These are phyloP conservation scores for Gymnopilus junonius DNA, from an alignment of 768 basidiomycete genomes.

Conservation along the genomic window DNA sequence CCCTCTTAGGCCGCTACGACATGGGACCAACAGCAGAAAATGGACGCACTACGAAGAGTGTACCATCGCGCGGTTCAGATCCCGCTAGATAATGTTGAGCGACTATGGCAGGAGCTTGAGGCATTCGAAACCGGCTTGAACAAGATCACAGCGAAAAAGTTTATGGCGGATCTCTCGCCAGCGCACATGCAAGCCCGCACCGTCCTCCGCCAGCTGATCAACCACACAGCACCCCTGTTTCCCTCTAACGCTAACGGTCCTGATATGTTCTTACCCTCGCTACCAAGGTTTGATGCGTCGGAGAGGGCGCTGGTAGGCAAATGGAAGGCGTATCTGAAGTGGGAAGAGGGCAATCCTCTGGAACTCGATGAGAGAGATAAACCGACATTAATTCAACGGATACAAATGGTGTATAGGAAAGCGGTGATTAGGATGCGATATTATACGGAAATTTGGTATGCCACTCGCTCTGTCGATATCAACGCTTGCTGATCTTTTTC, in stretches of 20 bases:
- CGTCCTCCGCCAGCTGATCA: conserved; percentile 78
- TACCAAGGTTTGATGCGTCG: conserved; percentile 71
- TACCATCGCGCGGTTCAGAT: conserved; percentile 95
- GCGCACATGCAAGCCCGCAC: conserved; percentile 95
- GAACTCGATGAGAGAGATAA: conserved; percentile 89
- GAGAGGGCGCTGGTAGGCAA: conserved; percentile 79
- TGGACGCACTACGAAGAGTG: conserved; percentile 89
- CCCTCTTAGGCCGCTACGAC: conserved; percentile 64
- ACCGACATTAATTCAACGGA: conserved; percentile 62
- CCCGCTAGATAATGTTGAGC: conserved; percentile 91
- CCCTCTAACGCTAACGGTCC: conserved; percentile 32
- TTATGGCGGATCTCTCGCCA: conserved; percentile 90
- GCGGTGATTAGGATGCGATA: conserved; percentile 92
- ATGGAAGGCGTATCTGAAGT: conserved; percentile 94
- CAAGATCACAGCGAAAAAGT: conserved; percentile 95
- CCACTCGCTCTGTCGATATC: conserved; percentile 1
- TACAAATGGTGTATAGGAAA: conserved; percentile 86
- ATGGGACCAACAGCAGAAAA: conserved; percentile 96
- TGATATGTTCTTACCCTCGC: conserved; percentile 66
- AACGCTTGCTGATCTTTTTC: not conserved
- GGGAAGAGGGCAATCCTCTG: conserved; percentile 94
- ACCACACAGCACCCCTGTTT: conserved; percentile 69
- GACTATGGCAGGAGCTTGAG: conserved; percentile 93
- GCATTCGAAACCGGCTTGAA: conserved; percentile 89
- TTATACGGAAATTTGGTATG: conserved; percentile 93